Evolutionary conservation across 305 asterid species (phyloP), one percentile per base, ranked within the genome.

Genomic region (Fraxinus greggii): DNA sequence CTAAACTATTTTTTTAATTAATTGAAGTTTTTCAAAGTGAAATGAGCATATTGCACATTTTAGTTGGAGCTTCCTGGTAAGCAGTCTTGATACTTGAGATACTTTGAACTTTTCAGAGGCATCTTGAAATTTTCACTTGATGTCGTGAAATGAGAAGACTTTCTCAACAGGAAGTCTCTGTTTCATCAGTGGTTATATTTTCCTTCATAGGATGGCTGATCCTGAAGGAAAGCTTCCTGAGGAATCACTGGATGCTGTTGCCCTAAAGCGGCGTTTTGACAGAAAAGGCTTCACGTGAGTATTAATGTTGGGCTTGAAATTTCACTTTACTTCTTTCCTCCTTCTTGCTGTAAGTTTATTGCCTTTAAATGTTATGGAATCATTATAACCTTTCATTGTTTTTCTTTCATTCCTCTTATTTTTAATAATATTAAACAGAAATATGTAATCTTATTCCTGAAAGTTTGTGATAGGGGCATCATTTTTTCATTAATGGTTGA

Each of bases 281-380:
- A 83, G 82, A 77, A 95, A 94, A 90, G 98, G 98, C 83, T 95
- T 95, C 92, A 90, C 96, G 98, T 94, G 88, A 90, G 98, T 90
- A 63, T 82, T 35, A 26, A 63, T 9, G 33, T 79, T 79, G 31
- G 54, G 26, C 75, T 17, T 59, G 3, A 15, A 33, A 31, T 29
- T 79, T 72, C 56, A 69, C 72, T 35, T 67, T 78, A 51, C 76
- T 73, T 74, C 56, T 56, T 56, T 38, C 67, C 70, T 8, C 19
- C 15, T 29, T n/a, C 74, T 42, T 76, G 65, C 19, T 77, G 4
- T 73, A 19, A 35, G 17, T 73, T 40, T 73, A 17, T 33, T 31
- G 78, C 73, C 69, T 31, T 73, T 51, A 33, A 40, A 0, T 80
- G 63, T 26, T 79, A 36, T 28, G 35, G 19, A 17, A 15, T 23